Conservation (phyloP, 805 yeast genomes). For the Wickerhamiella slavikovae region DNA sequence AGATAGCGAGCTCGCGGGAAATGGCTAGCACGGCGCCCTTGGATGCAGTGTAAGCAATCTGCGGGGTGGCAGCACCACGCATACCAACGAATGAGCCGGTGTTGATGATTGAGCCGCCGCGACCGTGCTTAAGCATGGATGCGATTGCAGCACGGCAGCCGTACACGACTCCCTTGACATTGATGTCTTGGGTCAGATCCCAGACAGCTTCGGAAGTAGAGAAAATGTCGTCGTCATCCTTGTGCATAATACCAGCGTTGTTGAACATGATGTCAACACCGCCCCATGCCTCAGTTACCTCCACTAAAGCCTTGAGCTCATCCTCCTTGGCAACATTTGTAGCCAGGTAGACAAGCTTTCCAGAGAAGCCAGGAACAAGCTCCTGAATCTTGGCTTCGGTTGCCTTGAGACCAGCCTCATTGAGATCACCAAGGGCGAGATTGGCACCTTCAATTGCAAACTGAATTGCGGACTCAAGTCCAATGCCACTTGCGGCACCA, state of each 20-base stretch:
- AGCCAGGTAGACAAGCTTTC: conserved; percentile 29
- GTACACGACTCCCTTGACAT: conserved; percentile 20
- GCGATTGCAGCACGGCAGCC: conserved; percentile 20
- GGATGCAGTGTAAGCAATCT: conserved; percentile 21
- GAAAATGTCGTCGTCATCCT: conserved; percentile 15
- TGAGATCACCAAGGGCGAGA: conserved; percentile 69
- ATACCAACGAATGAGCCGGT: conserved; percentile 21
- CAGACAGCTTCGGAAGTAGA: conserved; percentile 18
- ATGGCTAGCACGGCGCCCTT: conserved; percentile 21
- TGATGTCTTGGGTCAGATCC: conserved; percentile 19
- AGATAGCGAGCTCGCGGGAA: conserved; percentile 28
- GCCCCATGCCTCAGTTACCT: conserved; percentile 50
- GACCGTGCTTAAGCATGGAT: conserved; percentile 13
- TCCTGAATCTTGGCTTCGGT: conserved; percentile 48
- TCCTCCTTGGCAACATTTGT: conserved; percentile 18
- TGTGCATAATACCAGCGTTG: conserved; percentile 59
- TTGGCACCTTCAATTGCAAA: conserved; percentile 78
- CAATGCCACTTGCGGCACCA: conserved; percentile 23
- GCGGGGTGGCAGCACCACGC: conserved; percentile 22
- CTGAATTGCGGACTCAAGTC: conserved; percentile 33
- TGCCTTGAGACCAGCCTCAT: conserved; percentile 23
- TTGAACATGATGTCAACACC: conserved; percentile 64
- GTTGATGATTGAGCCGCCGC: conserved; percentile 18
- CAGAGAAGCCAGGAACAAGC: conserved; percentile 49
- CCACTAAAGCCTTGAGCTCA: conserved; percentile 17